Base-by-base conservation (phyloP, 768 basidiomycete genomes). In the Lentinula aciculospora region DNA sequence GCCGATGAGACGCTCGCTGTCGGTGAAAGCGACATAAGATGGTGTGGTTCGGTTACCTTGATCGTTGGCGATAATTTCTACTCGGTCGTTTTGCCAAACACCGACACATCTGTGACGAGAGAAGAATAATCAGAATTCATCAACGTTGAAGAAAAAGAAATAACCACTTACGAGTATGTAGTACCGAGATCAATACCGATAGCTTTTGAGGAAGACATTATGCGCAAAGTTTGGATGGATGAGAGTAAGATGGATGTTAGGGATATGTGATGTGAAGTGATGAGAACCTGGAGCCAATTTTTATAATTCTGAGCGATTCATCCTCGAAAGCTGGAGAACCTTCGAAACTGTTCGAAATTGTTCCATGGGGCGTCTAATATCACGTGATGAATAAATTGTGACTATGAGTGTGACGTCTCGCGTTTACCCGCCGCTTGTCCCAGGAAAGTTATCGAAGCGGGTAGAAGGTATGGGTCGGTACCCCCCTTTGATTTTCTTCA, bases 1-100 rank as follows among this genome's bases (percentile, higher is more conserved):
- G 68, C 89, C 88, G 57, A 89, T 82, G 46, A 89, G 74, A 56
- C 88, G 85, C 72, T 94, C 91, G 57, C 92, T 88, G 64, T 91
- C 92, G 62, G 89, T 89, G 77, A 96, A 96, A 56, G 90, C 85
- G 59, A 95, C 93, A 66, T 91, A 91, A 37, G 93, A 94, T 4
- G 93, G 94, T 12, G 92, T 97, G 58, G 92, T 95, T 60, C 92
- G 83, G 62, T 88, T 85, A 72, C 93, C 92, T 75, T 94, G 91
- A 49, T 92, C 79, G 76, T 95, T 94, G 72, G 92, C 89, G 61
- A 95, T 85, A 53, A 94, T 92, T 69, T 84, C 83, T 46, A 84
- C 77, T 61, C 76, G 78, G 64, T 82, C 56, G 32, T 57, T 57
- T 57, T 57, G 56, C 56, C 56, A 57, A 7, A 57, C 56, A 27